Evolutionary conservation across 805 yeast genomes (phyloP).

Genomic region (Candida pini): DNA sequence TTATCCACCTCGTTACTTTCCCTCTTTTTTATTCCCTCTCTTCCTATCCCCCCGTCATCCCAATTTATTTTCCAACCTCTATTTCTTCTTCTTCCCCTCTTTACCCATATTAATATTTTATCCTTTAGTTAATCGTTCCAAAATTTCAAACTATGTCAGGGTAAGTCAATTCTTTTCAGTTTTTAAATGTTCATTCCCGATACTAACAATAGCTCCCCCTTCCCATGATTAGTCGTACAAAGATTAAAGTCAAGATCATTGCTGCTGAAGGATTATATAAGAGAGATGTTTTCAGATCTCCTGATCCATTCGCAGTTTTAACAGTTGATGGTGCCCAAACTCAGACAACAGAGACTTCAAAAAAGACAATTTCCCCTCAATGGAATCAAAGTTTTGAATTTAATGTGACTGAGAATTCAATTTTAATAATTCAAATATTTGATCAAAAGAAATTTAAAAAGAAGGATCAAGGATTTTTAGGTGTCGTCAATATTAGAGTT

Average conservation of each 20-base stretch:
- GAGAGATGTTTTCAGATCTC: constrained; percentile 91
- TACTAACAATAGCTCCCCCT: no score
- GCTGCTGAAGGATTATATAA: constrained; percentile 96
- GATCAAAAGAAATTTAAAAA: constrained; percentile 96
- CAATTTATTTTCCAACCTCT: no score
- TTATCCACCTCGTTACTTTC: no score
- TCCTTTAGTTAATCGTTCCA: no score
- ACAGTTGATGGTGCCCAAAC: constrained; percentile 98
- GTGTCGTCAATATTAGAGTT: constrained; percentile 87
- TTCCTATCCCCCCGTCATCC: no score
- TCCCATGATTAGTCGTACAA: constrained; percentile 17
- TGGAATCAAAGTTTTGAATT: constrained; percentile 94
- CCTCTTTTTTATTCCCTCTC: no score
- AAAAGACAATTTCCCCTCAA: constrained; percentile 91
- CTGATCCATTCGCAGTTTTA: constrained; percentile 96
- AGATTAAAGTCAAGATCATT: constrained; percentile 66
- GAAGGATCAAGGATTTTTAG: constrained; percentile 97
- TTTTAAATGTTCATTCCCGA: constrained; percentile 6
- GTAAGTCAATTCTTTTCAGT: no score
- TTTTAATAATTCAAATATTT: constrained; percentile 87
- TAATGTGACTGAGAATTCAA: constrained; percentile 70
- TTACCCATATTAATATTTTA: no score
- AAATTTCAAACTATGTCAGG: not conserved
- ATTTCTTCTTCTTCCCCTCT: no score
- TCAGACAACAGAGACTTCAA: constrained; percentile 88